These are phyloP conservation scores for Didymella sp. DNA, from an alignment of 2,329 filamentous ascomycete genomes.

Conservation along the genomic window DNA sequence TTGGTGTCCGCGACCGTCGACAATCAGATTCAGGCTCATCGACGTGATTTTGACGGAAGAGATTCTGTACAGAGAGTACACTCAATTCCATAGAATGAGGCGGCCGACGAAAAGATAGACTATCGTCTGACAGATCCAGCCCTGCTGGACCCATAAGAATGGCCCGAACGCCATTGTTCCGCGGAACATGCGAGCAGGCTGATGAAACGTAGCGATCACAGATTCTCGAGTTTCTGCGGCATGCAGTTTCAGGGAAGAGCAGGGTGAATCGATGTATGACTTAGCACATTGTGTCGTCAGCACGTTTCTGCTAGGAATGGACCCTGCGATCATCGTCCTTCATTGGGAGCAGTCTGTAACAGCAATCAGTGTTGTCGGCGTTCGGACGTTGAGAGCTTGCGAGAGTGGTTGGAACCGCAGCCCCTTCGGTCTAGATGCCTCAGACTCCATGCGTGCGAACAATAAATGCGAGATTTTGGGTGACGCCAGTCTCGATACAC, in stretches of 20 bases:
- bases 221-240: neutral
- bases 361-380: slow-evolving; percentile 1
- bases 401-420: neutral
- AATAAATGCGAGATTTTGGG: neutral
- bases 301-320: slow-evolving; percentile 13
- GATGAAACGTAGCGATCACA: slow-evolving; percentile 9
- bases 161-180: neutral
- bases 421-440: slow-evolving; percentile 10
- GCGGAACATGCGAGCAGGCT: slow-evolving; percentile 3
- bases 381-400: slow-evolving; percentile 2
- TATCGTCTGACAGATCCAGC: slow-evolving; percentile 13
- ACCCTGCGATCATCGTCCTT: neutral
- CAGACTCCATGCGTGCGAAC: neutral
- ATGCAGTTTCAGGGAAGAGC: slow-evolving; percentile 8
- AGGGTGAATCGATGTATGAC: slow-evolving; percentile 3
- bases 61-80: neutral
- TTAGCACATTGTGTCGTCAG: slow-evolving; percentile 2
- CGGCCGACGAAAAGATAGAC: neutral
- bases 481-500: slow-evolving; percentile 12
- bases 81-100: neutral
- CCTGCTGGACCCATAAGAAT: slow-evolving; percentile 1
- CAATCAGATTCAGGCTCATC: neutral
- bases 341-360: neutral
- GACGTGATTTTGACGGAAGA: neutral
- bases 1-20: neutral